phyloP scores from a whole-genome alignment of 805 yeast species.

The Metschnikowia vanudenii region DNA sequence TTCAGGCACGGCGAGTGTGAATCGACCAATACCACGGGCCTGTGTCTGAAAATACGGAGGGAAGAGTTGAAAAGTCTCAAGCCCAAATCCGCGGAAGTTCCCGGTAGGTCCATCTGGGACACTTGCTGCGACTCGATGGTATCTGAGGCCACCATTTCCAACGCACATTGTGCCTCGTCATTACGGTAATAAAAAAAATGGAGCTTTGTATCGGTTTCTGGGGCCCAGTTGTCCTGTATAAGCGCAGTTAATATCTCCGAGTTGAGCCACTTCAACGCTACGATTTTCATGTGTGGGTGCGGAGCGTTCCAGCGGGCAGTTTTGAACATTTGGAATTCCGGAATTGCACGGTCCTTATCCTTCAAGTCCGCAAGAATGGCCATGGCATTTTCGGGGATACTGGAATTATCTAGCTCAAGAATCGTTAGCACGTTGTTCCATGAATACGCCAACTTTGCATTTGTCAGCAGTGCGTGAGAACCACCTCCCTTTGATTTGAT shows the following conservation, averaged over 20 bases:
- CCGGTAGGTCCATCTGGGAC: slow-evolving; percentile 13
- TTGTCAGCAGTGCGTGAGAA: slow-evolving; percentile 23
- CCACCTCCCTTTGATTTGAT: slow-evolving; percentile 25
- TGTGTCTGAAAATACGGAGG: slow-evolving; percentile 25
- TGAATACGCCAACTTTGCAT: slow-evolving; percentile 59
- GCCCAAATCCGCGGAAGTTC: background rate
- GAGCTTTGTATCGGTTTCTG: slow-evolving; percentile 4
- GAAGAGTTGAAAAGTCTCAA: slow-evolving; percentile 18
- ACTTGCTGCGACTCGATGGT: slow-evolving; percentile 13
- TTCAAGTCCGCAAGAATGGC: slow-evolving; percentile 29
- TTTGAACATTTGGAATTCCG: slow-evolving; percentile 26
- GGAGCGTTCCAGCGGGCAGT: slow-evolving; percentile 26
- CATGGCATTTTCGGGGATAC: slow-evolving; percentile 30
- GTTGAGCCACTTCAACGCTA: slow-evolving; percentile 55
- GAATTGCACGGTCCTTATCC: slow-evolving; percentile 39
- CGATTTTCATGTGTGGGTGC: slow-evolving; percentile 27
- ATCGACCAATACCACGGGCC: slow-evolving; percentile 22
- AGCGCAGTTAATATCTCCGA: slow-evolving; percentile 28
- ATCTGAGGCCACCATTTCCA: slow-evolving; percentile 13
- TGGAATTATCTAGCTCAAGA: slow-evolving; percentile 45
- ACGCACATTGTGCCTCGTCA: background rate
- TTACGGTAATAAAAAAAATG: slow-evolving; percentile 10
- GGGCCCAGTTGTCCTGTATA: slow-evolving; percentile 14
- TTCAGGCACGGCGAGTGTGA: slow-evolving; percentile 11
- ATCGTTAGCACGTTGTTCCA: slow-evolving; percentile 64